Base-by-base conservation (phyloP, 306 rosid species). In the Inga laurina region DNA sequence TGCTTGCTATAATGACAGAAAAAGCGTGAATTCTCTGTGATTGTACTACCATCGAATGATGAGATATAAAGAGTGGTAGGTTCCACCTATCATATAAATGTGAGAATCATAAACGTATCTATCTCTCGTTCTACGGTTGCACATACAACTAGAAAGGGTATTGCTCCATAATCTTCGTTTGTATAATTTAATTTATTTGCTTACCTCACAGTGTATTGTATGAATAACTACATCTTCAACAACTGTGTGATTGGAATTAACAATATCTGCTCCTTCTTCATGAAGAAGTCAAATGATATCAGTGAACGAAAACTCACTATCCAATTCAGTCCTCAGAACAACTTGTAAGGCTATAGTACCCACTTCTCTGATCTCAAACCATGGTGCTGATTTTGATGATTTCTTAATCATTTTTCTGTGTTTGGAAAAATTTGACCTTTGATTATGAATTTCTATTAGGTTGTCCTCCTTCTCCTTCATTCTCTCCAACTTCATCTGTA, bases 251-350 rank as follows among this genome's bases (percentile, higher is more conserved):
- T 84, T 87, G 68, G 97, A 91, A 79, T 80, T 86, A 30, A 92
- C 86, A 86, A 92, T 72, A 79, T 91, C 93, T 54, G 61, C 61
- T 80, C 91, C 92, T 72, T 89, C 92, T 84, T 94, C 90, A 10
- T 80, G 86, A 79, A 94, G 90, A 66, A 89, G 59, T 1, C 91
- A 89, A 82, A 94, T 68, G 12, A 89, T 71, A 45, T 87, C 91
- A 19, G 61, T 59, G 74, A 94, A 92, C 77, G 91, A 82, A 87
- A 83, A 91, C 24, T 86, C 84, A 77, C 21, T 84, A 82, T 92
- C 90, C 88, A 85, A 82, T 41, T 90, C 91, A 59, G 95, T 88
- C 69, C 86, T 86, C 79, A 89, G 62, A 86, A 87, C 87, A 83
- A 94, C 83, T 68, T 82, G 83, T 49, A 92, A 68, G 45, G 88